Conservation (phyloP, 1,284 basidiomycete genomes). For the Thelephora terrestris region DNA sequence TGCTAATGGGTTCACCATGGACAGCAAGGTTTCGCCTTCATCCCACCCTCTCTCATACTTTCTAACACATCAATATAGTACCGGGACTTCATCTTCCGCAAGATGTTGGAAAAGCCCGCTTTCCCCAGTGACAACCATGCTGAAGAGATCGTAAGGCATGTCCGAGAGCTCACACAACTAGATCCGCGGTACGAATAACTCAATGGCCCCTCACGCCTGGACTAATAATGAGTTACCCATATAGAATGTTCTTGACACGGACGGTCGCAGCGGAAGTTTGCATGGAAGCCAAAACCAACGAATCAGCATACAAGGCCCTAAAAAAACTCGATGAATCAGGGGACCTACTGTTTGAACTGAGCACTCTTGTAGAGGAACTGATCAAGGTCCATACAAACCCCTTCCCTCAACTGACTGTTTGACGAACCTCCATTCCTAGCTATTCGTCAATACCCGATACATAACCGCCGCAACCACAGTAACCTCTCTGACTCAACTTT, state of each 20-base stretch:
- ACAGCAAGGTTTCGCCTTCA: constrained; percentile 39
- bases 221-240: constrained; percentile 2
- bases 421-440: constrained; percentile 27
- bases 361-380: constrained; percentile 11
- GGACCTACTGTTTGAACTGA: constrained; percentile 47
- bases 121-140: constrained; percentile 37
- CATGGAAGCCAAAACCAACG: constrained; percentile 65
- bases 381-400: constrained; percentile 9
- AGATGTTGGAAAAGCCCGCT: constrained; percentile 62
- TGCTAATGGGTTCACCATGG: constrained; percentile 64
- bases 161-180: constrained; percentile 54
- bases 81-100: constrained; percentile 70
- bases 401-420: background rate
- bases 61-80: constrained; percentile 34
- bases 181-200: constrained; percentile 44
- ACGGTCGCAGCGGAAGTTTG: constrained; percentile 71
- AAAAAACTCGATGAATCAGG: constrained; percentile 53
- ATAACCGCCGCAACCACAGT: constrained; percentile 40
- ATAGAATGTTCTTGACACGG: constrained; percentile 67
- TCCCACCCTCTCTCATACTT: constrained; percentile 3
- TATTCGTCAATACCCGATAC: constrained; percentile 58
- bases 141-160: constrained; percentile 57
- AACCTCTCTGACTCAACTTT: constrained; percentile 47
- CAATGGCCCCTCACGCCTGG: constrained; percentile 3
- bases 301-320: constrained; percentile 53